Evolutionary conservation across 768 basidiomycete genomes (phyloP), one percentile per base, ranked within the genome.

Genomic region (Leccinum imitatum): DNA sequence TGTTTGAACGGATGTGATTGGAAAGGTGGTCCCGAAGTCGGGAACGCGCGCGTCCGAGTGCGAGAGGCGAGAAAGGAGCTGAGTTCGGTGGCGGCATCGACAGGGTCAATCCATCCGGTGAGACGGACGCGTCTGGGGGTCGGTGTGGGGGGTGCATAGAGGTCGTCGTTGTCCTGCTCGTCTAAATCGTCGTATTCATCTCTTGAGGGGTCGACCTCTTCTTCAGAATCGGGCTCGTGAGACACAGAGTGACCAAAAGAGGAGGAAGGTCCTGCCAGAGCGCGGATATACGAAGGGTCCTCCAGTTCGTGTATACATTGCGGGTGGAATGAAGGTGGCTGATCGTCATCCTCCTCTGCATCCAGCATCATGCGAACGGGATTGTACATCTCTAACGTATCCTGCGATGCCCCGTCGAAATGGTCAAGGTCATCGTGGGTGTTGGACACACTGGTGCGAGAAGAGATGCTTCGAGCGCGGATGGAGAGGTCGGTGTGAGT

Each of bases 301-400:
- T 77, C 77, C 9, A 86, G 63, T 64, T 87, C 83, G 66, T 87
- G 85, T 55, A 86, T 87, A 68, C 84, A 86, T 2, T 67, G 74
- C 2, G 80, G 76, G 17, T 52, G 72, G 14, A 72, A 71, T 8
- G 52, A 62, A 13, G 71, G 61, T 17, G 68, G 63, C 19, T 56
- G 63, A 59, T 74, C 44, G 68, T 75, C 55, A 56, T 71, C 60
- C 23, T 69, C 60, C 54, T 72, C 63, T 21, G 69, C 30, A 73
- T 76, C 53, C 3, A 73, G 73, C 54, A 78, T 79, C 50, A 65
- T 65, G 30, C 21, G 60, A n/a, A 7, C 58, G 6, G 61, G 56
- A 21, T 65, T 53, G 27, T 69, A 61, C 19, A 53, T 17, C 17
- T 68, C 69, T 10, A 65, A 6, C 1, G 66, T 69, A 23, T 62